Evolutionary conservation across 805 yeast species (phyloP), one percentile per base, ranked within the genome.

Genomic region (Teunomyces stri): DNA sequence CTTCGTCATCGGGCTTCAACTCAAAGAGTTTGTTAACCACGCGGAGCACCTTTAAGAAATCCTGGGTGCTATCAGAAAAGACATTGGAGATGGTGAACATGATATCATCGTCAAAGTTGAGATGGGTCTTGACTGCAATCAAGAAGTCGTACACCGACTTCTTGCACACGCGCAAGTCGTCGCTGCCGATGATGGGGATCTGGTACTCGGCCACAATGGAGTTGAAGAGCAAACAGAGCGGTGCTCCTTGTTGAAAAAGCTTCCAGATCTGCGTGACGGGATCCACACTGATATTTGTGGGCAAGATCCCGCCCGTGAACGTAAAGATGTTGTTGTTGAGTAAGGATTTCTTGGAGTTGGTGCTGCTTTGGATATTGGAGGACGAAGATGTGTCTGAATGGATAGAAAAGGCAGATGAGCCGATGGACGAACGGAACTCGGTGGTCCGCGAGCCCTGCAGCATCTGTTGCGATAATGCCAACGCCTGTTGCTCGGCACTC

Each of bases 251-350:
- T 58, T 92, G 95, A 59, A 94, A 84, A 29, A 94, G 70, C 54
- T 89, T 84, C 82, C 96, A 87, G 37, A 94, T 63, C 52, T 89
- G 91, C 1, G 97, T 89, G 2, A 88, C 97, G 3, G 98, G 97
- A 63, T 94, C 99, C 59, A 88, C 86, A 53, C 79, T 78, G 50
- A 79, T 76, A 52, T 79, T 81, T 4, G 87, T 87, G 3, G 92
- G 95, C 38, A 84, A 73, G 12, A 85, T 83, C 25, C 95, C 95
- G 50, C 86, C 87, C 42, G 86, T 81, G 66, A 81, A 87, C 5
- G 89, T 87, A 58, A 70, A 71, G 39, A 79, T 61, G 46, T 74
- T 73, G 53, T 67, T 74, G 46, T 50, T 49, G 50, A 60, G 49
- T 53, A 60, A 37, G 48, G 54, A 50, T 29, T 46, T 47, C 18